Evolutionary conservation across 78 protist species (phyloP), one percentile per base, ranked within the genome.

Genomic region (Capsaspora owczarzaki): DNA sequence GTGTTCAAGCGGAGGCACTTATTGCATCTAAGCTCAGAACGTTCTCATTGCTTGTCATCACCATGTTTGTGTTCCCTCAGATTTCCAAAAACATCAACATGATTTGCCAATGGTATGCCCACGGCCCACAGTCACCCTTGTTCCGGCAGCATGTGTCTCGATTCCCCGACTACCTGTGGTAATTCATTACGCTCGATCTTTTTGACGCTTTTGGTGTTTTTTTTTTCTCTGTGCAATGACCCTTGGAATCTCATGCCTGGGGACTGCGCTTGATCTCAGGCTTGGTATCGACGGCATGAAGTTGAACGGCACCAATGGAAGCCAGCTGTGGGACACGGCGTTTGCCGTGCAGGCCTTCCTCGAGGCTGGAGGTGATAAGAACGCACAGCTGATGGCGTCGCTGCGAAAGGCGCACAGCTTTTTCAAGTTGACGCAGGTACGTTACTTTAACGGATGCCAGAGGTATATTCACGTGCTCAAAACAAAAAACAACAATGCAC

Each of bases 301-400:
- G 47, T 92, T 94, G 95, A 88, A 87, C 44, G 96, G 98, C n/a
- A 93, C 93, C 84, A 95, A 95, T 76, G 98, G 98, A 16, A 89
- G 95, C n/a, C 98, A 95, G 86, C 84, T 90, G 42, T 95, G 98
- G 98, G 98, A 95, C 82, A 86, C 96, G 47, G 84, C 96, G 1
- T 95, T 94, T 56, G 84, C 90, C 14, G 82, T 89, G 27, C 97
- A 92, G 74, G 97, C 92, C 8, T 49, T 90, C 27, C 4, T 79
- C 25, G 92, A 83, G 40, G n/a, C 80, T 46, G 86, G 91, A 2
- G 47, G 63, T 8, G 75, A 72, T 37, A 29, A 16, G 1, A n/a
- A n/a, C n/a, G 81, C 42, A 16, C 44, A 4, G 68, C 82, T 85
- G 72, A 74, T 29, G 38, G 76, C 49, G 19, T 20, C 46, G 47